Evolutionary conservation across 352 stramenopile species (phyloP).

Genomic region (Phytophthora pluvialis): DNA sequence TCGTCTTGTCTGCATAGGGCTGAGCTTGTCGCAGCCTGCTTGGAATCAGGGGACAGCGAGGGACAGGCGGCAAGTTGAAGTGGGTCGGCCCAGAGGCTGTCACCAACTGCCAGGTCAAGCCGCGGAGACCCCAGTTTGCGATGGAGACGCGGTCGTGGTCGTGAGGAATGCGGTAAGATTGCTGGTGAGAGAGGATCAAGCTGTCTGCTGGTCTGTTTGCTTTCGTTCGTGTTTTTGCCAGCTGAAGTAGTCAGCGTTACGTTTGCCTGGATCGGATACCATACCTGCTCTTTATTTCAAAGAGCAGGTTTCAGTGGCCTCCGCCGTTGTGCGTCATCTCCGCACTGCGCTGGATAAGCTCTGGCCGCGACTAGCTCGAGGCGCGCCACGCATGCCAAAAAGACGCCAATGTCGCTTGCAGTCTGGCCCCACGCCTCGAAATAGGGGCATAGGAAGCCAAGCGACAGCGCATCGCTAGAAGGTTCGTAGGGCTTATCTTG

Average conservation of each 20-base stretch:
- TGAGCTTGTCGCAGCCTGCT: slow-evolving; percentile 3
- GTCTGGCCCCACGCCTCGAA: background rate
- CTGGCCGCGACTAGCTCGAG: background rate
- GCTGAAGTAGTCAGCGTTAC: slow-evolving; percentile 10
- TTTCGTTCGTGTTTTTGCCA: background rate
- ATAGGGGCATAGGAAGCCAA: background rate
- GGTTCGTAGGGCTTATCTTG: background rate
- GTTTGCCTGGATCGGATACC: background rate
- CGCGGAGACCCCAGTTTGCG: background rate
- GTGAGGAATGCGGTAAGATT: background rate
- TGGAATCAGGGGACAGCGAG: slow-evolving; percentile 1
- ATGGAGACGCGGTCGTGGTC: background rate
- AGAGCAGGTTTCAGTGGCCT: background rate
- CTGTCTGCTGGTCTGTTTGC: background rate
- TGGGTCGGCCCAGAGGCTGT: background rate
- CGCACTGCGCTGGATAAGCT: background rate
- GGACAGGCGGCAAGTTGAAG: slow-evolving; percentile 24
- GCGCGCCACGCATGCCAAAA: background rate
- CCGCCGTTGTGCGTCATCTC: background rate
- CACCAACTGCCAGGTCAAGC: no score
- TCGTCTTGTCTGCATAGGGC: slow-evolving; percentile 26
- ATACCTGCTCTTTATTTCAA: background rate
- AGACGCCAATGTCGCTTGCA: background rate
- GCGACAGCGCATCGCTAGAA: slow-evolving; percentile 2
- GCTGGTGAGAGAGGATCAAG: background rate